A percentile compares a stretch with the other conserved stretches of the same genome.
These are phyloP conservation scores for Aphanomyces invadans DNA, from an alignment of 352 stramenopile species.

Conservation along the genomic window DNA sequence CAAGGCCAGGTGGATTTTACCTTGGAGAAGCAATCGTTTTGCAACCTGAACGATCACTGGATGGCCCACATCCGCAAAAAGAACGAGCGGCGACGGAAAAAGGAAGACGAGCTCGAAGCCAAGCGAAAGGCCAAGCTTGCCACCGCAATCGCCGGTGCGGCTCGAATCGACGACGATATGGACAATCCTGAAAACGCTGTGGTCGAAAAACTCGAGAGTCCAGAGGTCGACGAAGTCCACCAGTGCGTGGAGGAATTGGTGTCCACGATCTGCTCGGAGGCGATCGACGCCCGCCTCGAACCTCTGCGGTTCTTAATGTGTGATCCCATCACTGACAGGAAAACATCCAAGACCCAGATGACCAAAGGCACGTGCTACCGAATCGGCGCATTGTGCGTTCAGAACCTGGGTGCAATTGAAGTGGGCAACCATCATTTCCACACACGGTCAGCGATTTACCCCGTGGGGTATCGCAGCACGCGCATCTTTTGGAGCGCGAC, in stretches of 20 bases:
- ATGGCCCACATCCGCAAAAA: conserved; percentile 1
- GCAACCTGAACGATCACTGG: conserved; percentile 21
- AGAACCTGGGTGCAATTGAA: conserved; percentile 73
- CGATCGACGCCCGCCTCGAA: background rate
- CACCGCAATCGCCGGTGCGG: background rate
- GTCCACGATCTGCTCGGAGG: background rate
- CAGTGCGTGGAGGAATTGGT: conserved; percentile 10
- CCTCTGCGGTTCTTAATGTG: conserved; percentile 22
- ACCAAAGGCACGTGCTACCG: conserved; percentile 45
- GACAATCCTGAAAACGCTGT: no score
- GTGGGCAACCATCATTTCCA: conserved; percentile 82
- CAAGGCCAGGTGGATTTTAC: conserved; percentile 41
- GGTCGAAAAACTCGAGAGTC: no score
- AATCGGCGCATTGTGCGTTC: conserved; percentile 66
- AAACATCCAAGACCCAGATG: conserved; percentile 17
- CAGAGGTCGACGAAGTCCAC: no score
- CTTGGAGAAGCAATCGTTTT: conserved; percentile 25
- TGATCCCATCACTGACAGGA: conserved; percentile 10
- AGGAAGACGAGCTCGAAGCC: conserved; percentile 4
- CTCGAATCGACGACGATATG: no score
- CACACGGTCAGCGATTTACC: conserved; percentile 77
- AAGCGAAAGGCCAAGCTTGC: background rate
- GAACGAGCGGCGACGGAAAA: conserved; percentile 5
- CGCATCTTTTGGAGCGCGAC: conserved; percentile 89
- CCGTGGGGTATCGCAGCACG: conserved; percentile 83